phyloP scores from a whole-genome alignment of 306 rosid species.

The Fragaria nilgerrensis region DNA sequence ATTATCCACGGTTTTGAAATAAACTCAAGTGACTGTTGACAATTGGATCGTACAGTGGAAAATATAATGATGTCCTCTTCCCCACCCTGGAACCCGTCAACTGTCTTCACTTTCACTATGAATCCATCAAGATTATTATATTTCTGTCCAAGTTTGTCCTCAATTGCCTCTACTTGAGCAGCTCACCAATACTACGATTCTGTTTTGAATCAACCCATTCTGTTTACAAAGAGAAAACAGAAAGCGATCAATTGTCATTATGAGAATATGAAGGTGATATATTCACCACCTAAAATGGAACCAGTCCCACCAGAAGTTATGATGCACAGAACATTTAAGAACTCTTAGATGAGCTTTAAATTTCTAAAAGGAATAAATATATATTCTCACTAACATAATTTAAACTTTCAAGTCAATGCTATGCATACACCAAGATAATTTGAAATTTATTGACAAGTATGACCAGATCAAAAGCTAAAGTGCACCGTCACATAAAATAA shows the following conservation, averaged over 20 bases:
- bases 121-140: constrained; percentile 43
- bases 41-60: constrained; percentile 60
- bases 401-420: too few relatives aligned
- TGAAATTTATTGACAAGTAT: too few relatives aligned
- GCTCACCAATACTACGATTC: constrained; percentile 54
- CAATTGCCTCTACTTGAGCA: constrained; percentile 63
- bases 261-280: neutral
- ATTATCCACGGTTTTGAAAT: constrained; percentile 45
- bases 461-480: too few relatives aligned
- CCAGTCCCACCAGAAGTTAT: neutral
- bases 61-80: constrained; percentile 67
- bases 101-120: constrained; percentile 58
- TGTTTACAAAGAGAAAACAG: constrained; percentile 19
- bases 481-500: neutral
- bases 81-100: constrained; percentile 83
- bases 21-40: constrained; percentile 39
- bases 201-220: constrained; percentile 45
- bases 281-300: too few relatives aligned
- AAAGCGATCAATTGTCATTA: neutral
- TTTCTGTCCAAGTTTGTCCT: constrained; percentile 42
- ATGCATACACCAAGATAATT: too few relatives aligned
- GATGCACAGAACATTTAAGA: too few relatives aligned
- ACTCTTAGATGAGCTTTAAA: too few relatives aligned
- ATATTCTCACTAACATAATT: too few relatives aligned
- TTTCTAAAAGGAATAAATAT: too few relatives aligned